phyloP scores from a whole-genome alignment of 176 grass and related monocot genomes.

The Oryza longistaminata region DNA sequence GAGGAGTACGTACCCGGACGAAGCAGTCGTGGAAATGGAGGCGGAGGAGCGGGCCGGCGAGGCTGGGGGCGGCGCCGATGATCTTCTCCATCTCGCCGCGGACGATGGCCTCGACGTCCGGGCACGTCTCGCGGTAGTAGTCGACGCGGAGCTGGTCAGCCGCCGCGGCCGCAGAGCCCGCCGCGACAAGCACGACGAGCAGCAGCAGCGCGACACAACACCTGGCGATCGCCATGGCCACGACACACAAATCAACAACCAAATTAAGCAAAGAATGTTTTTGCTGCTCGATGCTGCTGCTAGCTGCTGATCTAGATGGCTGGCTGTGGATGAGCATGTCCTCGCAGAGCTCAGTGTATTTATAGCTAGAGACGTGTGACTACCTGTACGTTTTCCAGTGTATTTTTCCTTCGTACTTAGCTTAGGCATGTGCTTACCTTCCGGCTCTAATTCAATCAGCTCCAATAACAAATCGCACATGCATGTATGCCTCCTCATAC shows the following conservation, averaged over 20 bases:
- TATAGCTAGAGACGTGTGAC: constrained; percentile 36
- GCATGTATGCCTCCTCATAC: neutral
- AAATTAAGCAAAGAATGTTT: neutral
- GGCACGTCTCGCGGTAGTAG: constrained; percentile 73
- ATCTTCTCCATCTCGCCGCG: constrained; percentile 60
- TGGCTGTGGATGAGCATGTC: neutral
- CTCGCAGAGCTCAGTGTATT: neutral
- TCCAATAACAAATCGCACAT: neutral
- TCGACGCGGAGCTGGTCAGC: constrained; percentile 48
- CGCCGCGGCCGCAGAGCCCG: neutral
- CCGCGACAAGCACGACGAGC: constrained; percentile 14
- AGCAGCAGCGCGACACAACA: neutral
- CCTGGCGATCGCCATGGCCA: constrained; percentile 16
- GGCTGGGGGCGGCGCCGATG: constrained; percentile 40
- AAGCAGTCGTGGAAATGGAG: constrained; percentile 84
- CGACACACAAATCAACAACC: neutral
- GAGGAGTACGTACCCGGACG: constrained; percentile 51
- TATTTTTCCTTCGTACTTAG: neutral
- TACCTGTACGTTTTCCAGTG: constrained; percentile 31
- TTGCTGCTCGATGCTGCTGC: neutral
- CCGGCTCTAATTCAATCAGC: neutral
- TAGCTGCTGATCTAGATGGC: neutral
- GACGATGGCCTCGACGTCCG: constrained; percentile 56
- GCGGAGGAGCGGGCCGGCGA: constrained; percentile 59
- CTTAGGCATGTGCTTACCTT: constrained; percentile 43